phyloP scores from a whole-genome alignment of 257 asterid species.

The Primulina tabacum region DNA sequence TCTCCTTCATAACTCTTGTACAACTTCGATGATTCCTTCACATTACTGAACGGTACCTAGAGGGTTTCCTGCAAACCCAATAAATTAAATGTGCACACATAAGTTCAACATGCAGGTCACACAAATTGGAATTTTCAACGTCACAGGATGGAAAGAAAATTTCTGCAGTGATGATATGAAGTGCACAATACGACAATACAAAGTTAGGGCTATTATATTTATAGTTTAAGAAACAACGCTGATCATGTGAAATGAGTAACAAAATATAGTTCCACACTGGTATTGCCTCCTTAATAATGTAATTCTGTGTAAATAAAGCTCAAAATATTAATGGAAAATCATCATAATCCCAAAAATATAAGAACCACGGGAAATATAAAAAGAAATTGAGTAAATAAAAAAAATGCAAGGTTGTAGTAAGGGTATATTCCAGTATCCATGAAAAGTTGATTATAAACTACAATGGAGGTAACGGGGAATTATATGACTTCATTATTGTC shows the following conservation, averaged over 20 bases:
- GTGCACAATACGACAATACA: too few relatives aligned
- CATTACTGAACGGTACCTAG: conserved; percentile 40
- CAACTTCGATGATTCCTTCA: conserved; percentile 41
- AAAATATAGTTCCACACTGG: conserved; percentile 6
- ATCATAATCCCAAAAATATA: conserved; percentile 11
- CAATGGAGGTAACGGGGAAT: not conserved
- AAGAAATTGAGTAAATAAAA: not conserved
- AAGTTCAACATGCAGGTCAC: not conserved
- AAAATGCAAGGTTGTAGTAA: not conserved
- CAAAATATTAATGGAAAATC: not conserved
- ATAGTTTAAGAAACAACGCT: not conserved
- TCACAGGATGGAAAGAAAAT: not conserved
- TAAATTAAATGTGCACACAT: not conserved
- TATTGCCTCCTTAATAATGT: not conserved
- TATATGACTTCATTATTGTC: not conserved
- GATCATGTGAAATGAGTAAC: not conserved
- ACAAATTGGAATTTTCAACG: not conserved
- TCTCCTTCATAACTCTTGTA: conserved; percentile 36
- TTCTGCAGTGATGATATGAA: not conserved
- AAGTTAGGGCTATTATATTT: not conserved
- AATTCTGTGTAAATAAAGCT: conserved; percentile 16
- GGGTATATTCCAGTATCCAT: not conserved
- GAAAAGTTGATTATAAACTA: conserved; percentile 4
- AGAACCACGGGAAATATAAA: not conserved
- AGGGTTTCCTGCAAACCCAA: conserved; percentile 36